Base-by-base conservation (phyloP, 805 yeast species). In the Jamesozyma gamospora region DNA sequence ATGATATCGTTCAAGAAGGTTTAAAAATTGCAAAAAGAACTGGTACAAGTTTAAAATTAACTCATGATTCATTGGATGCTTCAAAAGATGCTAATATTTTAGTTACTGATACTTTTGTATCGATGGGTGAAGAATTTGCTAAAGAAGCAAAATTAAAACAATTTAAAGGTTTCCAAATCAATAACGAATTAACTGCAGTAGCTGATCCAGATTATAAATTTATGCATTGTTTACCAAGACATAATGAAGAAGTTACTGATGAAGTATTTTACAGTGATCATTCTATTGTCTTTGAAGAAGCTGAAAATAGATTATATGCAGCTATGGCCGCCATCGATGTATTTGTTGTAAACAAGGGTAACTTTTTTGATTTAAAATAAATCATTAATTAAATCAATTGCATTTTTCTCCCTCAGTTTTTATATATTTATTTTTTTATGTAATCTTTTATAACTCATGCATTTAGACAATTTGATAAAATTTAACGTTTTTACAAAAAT, bases 221-320 rank as follows among this genome's bases (percentile, higher is more conserved):
- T 65, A 88, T 92, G 97, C 98, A 92, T 62, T 92, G 98, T 63
- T 70, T 92, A 50, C 98, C 98, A 48, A 80, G 98, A 65, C 95
- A 92, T 52, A 73, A 76, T 21, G 96, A 88, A 61, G 98, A 92
- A 64, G 98, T 92, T 28, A 73, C 77, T 29, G 98, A 92, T 60
- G 95, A 82, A 34, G 92, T 92, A 2, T 92, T 92, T 58, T 90
- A 90, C 65, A 68, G 87, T 39, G 77, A 77, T 27, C 72, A 76
- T 50, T 85, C 96, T 2, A 65, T 92, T 41, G 98, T 92, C 3
- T 92, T 92, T 63, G 81, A 78, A 51, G 96, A 92, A 67, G 98
- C 95, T 35, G 98, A 92, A 66, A 92, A 92, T 66, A 74, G 98
- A 62, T 65, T 92, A 18, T 92, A 92, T 58, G 95, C 98, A 35